A percentile compares a stretch with the other conserved stretches of the same genome.
Conservation (phyloP, 1,284 basidiomycete genomes). For the Papiliotrema laurentii region DNA sequence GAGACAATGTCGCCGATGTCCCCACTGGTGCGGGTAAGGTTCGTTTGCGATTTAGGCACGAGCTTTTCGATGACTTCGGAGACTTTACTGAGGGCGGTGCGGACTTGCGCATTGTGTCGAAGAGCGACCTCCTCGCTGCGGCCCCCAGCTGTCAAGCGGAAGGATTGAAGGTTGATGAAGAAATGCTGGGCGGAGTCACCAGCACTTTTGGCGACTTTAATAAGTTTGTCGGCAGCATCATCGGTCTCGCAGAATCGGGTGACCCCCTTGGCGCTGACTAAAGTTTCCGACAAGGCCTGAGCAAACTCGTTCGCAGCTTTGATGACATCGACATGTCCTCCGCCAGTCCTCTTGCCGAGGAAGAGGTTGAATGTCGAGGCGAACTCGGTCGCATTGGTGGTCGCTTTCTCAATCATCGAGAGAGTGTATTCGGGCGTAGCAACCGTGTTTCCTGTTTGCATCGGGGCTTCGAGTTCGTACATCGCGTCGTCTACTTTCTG, state of each 20-base stretch:
- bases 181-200: slow-evolving; percentile 86
- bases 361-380: slow-evolving; percentile 91
- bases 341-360: slow-evolving; percentile 76
- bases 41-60: slow-evolving; percentile 74
- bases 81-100: slow-evolving; percentile 73
- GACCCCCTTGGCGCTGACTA: slow-evolving; percentile 91
- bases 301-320: slow-evolving; percentile 95
- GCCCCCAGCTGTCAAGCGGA: slow-evolving; percentile 71
- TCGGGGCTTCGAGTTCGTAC: slow-evolving; percentile 94
- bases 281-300: slow-evolving; percentile 84
- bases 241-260: slow-evolving; percentile 87
- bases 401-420: slow-evolving; percentile 96
- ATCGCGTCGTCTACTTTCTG: slow-evolving; percentile 96
- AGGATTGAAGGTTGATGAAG: slow-evolving; percentile 94
- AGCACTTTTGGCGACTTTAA: slow-evolving; percentile 75
- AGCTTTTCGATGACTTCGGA: slow-evolving; percentile 82
- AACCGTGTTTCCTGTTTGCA: slow-evolving; percentile 86
- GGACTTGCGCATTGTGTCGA: slow-evolving; percentile 82
- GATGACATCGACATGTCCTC: slow-evolving; percentile 94
- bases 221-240: slow-evolving; percentile 84
- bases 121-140: slow-evolving; percentile 84
- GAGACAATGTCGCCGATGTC: slow-evolving; percentile 96
- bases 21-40: slow-evolving; percentile 71
- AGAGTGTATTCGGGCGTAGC: slow-evolving; percentile 97
- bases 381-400: slow-evolving; percentile 92